Evolutionary conservation across 345 rosid genomes (phyloP), one percentile per base, ranked within the genome.

Genomic region (Carallia pectinifolia): DNA sequence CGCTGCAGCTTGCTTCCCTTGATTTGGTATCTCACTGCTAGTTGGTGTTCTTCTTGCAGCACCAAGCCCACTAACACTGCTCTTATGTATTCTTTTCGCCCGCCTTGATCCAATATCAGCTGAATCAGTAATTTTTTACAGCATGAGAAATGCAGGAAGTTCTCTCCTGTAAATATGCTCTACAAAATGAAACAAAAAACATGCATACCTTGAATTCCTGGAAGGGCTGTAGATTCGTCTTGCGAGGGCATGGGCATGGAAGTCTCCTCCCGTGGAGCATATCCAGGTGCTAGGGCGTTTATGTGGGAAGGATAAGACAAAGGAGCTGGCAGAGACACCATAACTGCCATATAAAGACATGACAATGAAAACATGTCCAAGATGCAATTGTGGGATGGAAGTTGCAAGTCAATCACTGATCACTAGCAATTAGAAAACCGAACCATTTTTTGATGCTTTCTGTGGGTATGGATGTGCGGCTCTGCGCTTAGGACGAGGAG

Each of bases 401-500:
- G 53, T n/a, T 68, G 17, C 33, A 71, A 62, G 47, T 23, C 33
- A 74, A 54, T 27, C 29, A 15, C 58, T 18, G 59, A 60, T 16
- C 44, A 58, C 18, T 30, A 33, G 31, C n/a, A 50, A 38, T n/a
- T 53, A 64, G 65, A 68, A 9, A 19, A 48, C 10, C 86, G 56
- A 55, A 91, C 97, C 96, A 77, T 86, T 89, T 82, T 90, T 94
- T 0, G 97, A 80, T 3, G 95, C 23, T 23, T 23, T 94, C 66
- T 94, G 97, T 1, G 97, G 98, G 82, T 91, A 94, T 9, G 98
- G 98, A 75, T 94, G 97, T 23, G 93, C 64, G 58, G 98, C 95
- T 87, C 91, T 94, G 81, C 96, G 95, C 80, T 94, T 94, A 52
- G 98, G 98, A 12, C 98, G 89, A 69, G 98, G 98, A 23, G 98